Evolutionary conservation across 305 asterid species (phyloP).

Genomic region (Fraxinus xanthoxyloides): DNA sequence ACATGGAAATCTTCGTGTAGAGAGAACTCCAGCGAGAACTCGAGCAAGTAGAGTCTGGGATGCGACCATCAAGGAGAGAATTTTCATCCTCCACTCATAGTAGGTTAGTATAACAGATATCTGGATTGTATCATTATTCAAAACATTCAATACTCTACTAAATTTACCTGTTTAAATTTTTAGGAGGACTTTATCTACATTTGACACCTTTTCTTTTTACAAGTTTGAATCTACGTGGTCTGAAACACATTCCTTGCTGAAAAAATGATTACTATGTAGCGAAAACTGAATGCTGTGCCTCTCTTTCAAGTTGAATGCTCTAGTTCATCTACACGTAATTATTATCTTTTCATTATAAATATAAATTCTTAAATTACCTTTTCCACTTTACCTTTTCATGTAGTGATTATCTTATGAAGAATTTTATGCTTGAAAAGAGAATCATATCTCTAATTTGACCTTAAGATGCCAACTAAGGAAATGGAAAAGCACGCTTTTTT

Average conservation of each 20-base stretch:
- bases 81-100: conserved; percentile 68
- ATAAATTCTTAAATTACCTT: background rate
- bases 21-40: conserved; percentile 95
- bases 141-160: background rate
- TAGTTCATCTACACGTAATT: background rate
- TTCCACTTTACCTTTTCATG: background rate
- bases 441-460: background rate
- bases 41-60: conserved; percentile 89
- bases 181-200: background rate
- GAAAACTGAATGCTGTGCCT: background rate
- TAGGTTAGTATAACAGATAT: conserved; percentile 47
- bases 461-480: background rate
- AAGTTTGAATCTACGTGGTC: conserved; percentile 1
- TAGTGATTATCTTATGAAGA: background rate
- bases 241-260: background rate
- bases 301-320: background rate
- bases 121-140: conserved; percentile 12
- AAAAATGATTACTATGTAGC: background rate
- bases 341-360: background rate
- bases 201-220: background rate
- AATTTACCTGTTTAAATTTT: background rate
- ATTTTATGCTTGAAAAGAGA: background rate
- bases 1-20: conserved; percentile 39
- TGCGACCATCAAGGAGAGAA: conserved; percentile 76
- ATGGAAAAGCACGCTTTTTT: background rate